Evolutionary conservation across 139 green algal species (phyloP).

Genomic region (Tetraselmis striata): DNA sequence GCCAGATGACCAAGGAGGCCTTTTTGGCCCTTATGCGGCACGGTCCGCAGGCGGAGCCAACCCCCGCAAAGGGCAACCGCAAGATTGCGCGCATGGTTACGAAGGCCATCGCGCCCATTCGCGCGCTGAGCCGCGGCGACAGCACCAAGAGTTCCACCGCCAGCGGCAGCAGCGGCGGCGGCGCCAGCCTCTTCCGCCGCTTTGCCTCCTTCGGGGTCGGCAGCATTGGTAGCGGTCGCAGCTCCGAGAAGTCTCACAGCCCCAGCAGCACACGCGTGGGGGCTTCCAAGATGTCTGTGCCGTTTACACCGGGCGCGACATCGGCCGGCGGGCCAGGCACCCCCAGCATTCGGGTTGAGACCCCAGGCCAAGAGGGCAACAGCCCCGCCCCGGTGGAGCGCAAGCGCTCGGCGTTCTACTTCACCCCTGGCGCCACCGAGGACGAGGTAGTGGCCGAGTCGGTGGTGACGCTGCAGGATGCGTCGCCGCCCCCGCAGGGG

Average conservation of each 20-base stretch:
- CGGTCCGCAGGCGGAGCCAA: not conserved
- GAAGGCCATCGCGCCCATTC: not conserved
- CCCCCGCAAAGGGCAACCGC: not conserved
- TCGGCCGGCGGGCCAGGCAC: no score
- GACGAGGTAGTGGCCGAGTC: not conserved
- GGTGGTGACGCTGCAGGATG: no score
- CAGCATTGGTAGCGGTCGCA: not conserved
- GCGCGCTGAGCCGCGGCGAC: not conserved
- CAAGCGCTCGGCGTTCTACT: not conserved
- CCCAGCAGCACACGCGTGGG: no score
- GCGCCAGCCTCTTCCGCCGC: not conserved
- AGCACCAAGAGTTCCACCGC: not conserved
- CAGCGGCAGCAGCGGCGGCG: not conserved
- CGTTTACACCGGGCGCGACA: no score
- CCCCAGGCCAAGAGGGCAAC: not conserved
- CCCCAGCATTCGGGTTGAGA: not conserved
- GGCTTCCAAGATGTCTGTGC: no score
- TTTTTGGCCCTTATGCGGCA: not conserved
- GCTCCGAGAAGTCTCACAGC: no score
- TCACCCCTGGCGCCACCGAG: not conserved
- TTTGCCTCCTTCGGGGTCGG: not conserved
- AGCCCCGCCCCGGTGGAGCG: not conserved
- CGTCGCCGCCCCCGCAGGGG: no score
- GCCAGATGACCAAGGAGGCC: not conserved
- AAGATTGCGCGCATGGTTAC: not conserved